Percentiles rank a stretch among this genome's conserved stretches.
These are phyloP conservation scores for Saksenaea oblongispora DNA, from an alignment of 371 early-diverging fungal species.

Conservation along the genomic window DNA sequence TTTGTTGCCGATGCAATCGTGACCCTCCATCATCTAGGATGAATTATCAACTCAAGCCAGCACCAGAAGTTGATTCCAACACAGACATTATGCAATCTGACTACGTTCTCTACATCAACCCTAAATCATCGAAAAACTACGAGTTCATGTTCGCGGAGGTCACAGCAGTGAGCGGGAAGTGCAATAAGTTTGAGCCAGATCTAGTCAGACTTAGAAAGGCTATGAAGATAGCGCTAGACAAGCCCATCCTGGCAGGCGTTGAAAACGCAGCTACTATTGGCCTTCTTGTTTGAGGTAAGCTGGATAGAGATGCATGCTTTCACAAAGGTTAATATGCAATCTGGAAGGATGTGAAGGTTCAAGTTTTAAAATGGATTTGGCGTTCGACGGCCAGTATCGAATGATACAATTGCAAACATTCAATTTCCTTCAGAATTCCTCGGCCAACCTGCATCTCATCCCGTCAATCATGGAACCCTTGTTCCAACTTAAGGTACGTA, in stretches of 20 bases:
- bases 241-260: not conserved
- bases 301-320: not conserved
- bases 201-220: not conserved
- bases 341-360: not conserved
- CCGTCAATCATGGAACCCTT: not conserved
- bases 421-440: not conserved
- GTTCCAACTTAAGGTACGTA: not conserved
- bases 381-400: no score
- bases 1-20: not conserved
- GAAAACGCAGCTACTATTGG: not conserved
- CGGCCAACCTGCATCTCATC: not conserved
- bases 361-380: not conserved
- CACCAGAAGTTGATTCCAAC: not conserved
- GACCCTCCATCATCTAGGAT: not conserved
- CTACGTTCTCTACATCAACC: not conserved
- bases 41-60: not conserved
- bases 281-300: not conserved
- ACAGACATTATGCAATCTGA: not conserved
- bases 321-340: not conserved
- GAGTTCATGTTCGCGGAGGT: not conserved
- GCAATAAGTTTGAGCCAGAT: not conserved
- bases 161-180: not conserved
- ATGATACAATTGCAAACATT: not conserved
- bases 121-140: not conserved
- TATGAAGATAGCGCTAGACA: not conserved